Evolutionary conservation across 2,329 filamentous ascomycete species (phyloP), one percentile per base, ranked within the genome.

Genomic region (Fusarium lyarnte): DNA sequence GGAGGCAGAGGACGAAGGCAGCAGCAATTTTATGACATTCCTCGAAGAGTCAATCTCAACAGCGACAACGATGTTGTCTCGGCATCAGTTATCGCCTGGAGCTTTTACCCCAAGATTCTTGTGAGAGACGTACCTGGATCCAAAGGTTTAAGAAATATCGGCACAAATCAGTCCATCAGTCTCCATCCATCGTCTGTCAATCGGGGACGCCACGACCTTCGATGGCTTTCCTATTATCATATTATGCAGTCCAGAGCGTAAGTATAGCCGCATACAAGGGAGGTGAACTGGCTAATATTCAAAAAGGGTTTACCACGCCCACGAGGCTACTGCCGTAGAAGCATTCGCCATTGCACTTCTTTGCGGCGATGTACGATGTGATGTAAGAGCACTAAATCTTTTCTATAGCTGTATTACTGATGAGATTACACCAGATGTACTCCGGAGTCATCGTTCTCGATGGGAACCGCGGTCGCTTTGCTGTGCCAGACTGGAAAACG

Each of bases 31-130:
- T 97, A 97, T 78, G 88, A 91, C n/a, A 87, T 97, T 2, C 95
- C 95, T 0, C 86, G 91, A 47, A 87, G 92, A 16, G 91, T 94
- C 73, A 92, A 95, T 76, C 81, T 86, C 35, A 92, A 96, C 78
- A 94, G 93, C 71, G 88, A 91, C 60, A 95, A 97, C 70, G 95
- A 99, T 74, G 77, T 91, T 2, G 86, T 98, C 29, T 87, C 94
- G 10, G 90, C 91, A 67, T 93, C 94, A 0, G 93, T 98, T 45
- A 93, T 98, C 74, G 93, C 94, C 1, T 97, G 94, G 89, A 95
- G 94, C 58, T 97, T 99, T 84, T 98, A 99, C 78, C 96, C 96
- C 2, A 98, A 97, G 77, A 88, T 99, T 21, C 87, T 98, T 7
- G 89, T 92, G 31, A 90, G 93, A 62, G 95, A 98, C 77, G 90